Base-by-base conservation (phyloP, 2,329 filamentous ascomycete species). In the Nothopassalora personata region DNA sequence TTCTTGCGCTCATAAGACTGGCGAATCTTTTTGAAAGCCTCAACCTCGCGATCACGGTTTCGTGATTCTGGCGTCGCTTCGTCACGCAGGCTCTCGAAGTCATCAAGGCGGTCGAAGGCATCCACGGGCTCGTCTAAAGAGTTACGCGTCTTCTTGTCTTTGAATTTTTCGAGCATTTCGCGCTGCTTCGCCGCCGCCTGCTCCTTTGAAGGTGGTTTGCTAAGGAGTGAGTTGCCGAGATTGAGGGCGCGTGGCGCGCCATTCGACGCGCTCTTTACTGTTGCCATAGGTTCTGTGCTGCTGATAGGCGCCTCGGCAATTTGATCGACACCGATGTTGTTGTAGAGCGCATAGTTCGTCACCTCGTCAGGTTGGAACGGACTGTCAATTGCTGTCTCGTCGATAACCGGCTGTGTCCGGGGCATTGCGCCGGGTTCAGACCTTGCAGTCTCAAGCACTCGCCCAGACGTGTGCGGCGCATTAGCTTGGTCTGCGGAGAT, bases 1-100 rank as follows among this genome's bases (percentile, higher is more conserved):
- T 59, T 54, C 53, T 64, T 70, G 6, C 46, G 13, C 1, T 61
- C 19, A 34, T 58, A 60, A 1, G 30, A 31, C 5, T 49, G 56
- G 11, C 61, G 53, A 2, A 56, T n/a, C 15, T 50, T 56, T 11
- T 59, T 49, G 19, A 64, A 62, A 5, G 53, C 52, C 8, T 39
- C 49, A 0, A 48, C 56, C 13, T 33, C 49, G 4, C n/a, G n/a
- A 33, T 52, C 23, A 28, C 49, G 49, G 15, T 15, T 27, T 5
- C 18, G 19, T 27, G 15, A 19, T 6, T n/a, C 2, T n/a, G 7
- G 15, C 13, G 28, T 11, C 7, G 49, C 28, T n/a, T 5, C 28
- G 6, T 52, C 49, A 33, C 27, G 28, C 47, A 28, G 47, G 19
- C 47, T 33, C 27, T 19, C 27, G 28, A 46, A 19, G 53, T 55